Evolutionary conservation across 352 stramenopile species (phyloP).

Genomic region (Pythium brassicae): DNA sequence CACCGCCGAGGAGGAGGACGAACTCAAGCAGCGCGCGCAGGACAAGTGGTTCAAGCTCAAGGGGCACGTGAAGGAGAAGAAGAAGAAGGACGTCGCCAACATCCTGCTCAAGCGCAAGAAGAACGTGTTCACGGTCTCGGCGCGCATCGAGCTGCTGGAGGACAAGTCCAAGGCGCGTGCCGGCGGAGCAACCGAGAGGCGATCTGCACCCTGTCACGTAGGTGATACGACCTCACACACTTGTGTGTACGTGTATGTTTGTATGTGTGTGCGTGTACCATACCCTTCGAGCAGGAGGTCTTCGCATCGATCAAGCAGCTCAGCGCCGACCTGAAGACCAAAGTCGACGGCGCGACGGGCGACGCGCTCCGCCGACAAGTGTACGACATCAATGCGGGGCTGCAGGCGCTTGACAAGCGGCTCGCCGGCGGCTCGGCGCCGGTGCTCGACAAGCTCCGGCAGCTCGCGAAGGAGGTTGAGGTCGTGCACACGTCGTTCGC

Average conservation of each 20-base stretch:
- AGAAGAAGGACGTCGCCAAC: conserved; percentile 71
- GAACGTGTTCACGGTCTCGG: conserved; percentile 74
- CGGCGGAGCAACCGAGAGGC: too few relatives aligned
- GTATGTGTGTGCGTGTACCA: not conserved
- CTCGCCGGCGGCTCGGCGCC: conserved; percentile 30
- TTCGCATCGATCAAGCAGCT: conserved; percentile 66
- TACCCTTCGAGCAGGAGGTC: conserved; percentile 26
- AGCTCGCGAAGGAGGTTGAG: conserved; percentile 36
- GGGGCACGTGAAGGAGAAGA: conserved; percentile 70
- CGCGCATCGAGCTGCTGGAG: conserved; percentile 63
- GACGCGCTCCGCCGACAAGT: conserved; percentile 52
- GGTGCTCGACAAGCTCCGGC: conserved; percentile 37
- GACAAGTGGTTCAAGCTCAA: conserved; percentile 72
- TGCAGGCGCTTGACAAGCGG: conserved; percentile 43
- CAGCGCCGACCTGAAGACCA: conserved; percentile 49
- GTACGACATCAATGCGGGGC: conserved; percentile 40
- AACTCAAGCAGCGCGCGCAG: conserved; percentile 57
- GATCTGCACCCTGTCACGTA: too few relatives aligned
- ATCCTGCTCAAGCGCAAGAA: conserved; percentile 79
- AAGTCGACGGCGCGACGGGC: conserved; percentile 31
- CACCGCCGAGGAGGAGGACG: conserved; percentile 46
- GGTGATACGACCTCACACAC: too few relatives aligned
- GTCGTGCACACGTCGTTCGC: conserved; percentile 24
- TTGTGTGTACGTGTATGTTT: not conserved
- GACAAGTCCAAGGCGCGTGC: conserved; percentile 48